Percentiles rank a stretch among this genome's conserved stretches.
phyloP scores from a whole-genome alignment of 768 basidiomycete genomes.

The Suillus clintonianus region DNA sequence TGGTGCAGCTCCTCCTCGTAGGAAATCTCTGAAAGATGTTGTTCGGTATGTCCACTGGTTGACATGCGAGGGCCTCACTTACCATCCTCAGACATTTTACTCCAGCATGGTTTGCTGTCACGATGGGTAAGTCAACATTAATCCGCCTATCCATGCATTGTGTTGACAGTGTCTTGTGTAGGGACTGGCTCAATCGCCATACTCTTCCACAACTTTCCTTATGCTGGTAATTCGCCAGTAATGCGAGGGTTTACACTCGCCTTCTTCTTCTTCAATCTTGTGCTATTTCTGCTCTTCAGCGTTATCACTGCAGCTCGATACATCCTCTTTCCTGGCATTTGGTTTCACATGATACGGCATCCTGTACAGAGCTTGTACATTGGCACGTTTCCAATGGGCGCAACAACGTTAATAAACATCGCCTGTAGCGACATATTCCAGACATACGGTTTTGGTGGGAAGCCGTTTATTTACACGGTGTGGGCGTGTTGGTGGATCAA shows the following conservation, averaged over 20 bases:
- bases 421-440: conserved; percentile 47
- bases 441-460: conserved; percentile 51
- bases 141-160: neutral
- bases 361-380: conserved; percentile 54
- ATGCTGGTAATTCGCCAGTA: conserved; percentile 41
- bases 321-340: conserved; percentile 51
- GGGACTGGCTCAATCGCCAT: conserved; percentile 56
- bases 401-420: conserved; percentile 56
- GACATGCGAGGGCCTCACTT: neutral
- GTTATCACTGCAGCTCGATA: conserved; percentile 51
- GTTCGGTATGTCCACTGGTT: conserved; percentile 29
- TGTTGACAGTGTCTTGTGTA: conserved; percentile 10
- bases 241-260: conserved; percentile 45
- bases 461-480: conserved; percentile 50
- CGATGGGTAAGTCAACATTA: conserved; percentile 45
- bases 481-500: conserved; percentile 77
- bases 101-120: conserved; percentile 56
- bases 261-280: conserved; percentile 62
- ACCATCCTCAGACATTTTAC: conserved; percentile 45
- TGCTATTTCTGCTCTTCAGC: conserved; percentile 53
- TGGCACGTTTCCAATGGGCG: conserved; percentile 58
- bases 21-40: conserved; percentile 36
- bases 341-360: conserved; percentile 48
- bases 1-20: neutral
- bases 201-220: conserved; percentile 60